Base-by-base conservation (phyloP, 306 rosid species). In the Sphenostylis stenocarpa region DNA sequence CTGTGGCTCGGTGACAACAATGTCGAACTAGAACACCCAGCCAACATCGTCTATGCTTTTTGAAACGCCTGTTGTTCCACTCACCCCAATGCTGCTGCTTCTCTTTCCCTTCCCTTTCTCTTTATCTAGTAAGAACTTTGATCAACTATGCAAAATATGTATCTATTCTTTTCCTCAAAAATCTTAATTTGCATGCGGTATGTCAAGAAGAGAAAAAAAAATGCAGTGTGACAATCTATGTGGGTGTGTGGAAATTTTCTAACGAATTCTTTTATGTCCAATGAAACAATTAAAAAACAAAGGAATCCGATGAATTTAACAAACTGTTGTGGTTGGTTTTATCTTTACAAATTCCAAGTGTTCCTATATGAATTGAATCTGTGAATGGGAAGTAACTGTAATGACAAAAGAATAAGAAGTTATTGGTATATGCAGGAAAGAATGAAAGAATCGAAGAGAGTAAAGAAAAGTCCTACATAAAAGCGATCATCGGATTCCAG, bases 11-110 rank as follows among this genome's bases (percentile, higher is more conserved):
- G 99, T 81, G 98, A 96, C 89, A 91, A 87, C 94, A 96, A 86
- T 88, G 98, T 84, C 70, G 98, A 89, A 86, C 99, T 91, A 85
- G 99, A 96, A 78, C 98, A 96, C 93, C 99, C 98, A 76, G 99
- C 99, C 99, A 96, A 96, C 99, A 96, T 96, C 82, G 88, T 93
- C 90, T 95, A 85, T 17, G 67, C 63, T 64, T 81, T 68, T 75
- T 45, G 38, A 33, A 33, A 34, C 72, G 31, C 67, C 76, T 57
- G 68, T 70, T 45, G 51, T 23, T 47, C 84, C 91, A 65, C 92
- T 89, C 88, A 75, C 80, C 83, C 93, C 72, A 86, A 53, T 82
- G 85, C 63, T 71, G 51, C 72, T 72, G 73, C 70, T 78, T 44
- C 65, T 69, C 41, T 76, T 51, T 51, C 85, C 84, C 72, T 51